These are phyloP conservation scores for Epicoccum nigrum DNA, from an alignment of 2,329 filamentous ascomycete genomes.

Conservation along the genomic window DNA sequence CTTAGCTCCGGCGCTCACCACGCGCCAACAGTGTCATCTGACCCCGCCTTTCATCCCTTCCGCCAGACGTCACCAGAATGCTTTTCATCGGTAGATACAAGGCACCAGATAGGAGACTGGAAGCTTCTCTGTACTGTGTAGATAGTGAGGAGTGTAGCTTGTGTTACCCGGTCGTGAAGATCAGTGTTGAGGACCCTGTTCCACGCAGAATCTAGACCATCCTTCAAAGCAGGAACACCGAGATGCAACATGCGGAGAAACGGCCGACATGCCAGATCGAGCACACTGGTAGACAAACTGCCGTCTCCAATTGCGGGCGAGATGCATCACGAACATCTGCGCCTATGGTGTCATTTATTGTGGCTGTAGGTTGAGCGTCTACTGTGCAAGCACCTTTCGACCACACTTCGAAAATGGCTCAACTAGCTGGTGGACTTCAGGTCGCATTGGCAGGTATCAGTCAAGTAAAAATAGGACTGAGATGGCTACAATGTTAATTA, in stretches of 20 bases:
- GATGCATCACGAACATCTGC: not conserved
- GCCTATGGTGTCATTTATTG: not conserved
- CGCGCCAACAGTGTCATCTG: conserved; percentile 1
- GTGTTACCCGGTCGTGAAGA: no score
- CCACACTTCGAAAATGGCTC: no score
- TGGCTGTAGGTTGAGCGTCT: not conserved
- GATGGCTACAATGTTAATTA: no score
- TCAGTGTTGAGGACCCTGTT: not conserved
- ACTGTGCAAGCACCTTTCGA: no score
- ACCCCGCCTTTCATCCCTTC: not conserved
- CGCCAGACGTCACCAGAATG: not conserved
- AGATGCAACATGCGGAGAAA: conserved; percentile 4
- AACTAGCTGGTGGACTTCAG: no score
- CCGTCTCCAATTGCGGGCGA: not conserved
- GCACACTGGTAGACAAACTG: no score
- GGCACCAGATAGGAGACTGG: no score
- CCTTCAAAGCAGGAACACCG: not conserved
- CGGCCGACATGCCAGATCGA: not conserved
- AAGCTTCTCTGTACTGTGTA: no score
- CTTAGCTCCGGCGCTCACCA: not conserved
- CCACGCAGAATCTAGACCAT: conserved; percentile 11
- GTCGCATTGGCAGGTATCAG: no score
- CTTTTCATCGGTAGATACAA: not conserved
- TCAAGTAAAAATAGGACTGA: no score
- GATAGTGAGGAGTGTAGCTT: no score